A percentile compares a stretch with the other conserved stretches of the same genome.
Conservation (phyloP, 345 rosid species). For the Citrus inodora region DNA sequence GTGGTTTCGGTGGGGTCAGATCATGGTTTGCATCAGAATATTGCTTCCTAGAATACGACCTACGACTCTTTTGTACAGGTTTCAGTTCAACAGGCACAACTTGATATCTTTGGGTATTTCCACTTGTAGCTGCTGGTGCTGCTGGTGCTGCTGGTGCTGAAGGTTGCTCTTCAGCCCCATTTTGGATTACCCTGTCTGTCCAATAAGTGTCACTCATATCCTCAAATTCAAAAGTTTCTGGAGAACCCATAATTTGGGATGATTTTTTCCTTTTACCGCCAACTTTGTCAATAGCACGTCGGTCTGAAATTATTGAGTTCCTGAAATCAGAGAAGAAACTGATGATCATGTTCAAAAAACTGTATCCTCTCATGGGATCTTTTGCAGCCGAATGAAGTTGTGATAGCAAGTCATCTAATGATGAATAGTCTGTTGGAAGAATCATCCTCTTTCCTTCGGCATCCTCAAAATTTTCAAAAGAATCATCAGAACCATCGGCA, state of each 20-base stretch:
- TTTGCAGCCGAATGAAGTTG: slow-evolving; percentile 66
- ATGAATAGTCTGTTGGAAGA: slow-evolving; percentile 42
- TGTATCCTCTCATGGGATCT: slow-evolving; percentile 48
- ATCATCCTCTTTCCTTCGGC: slow-evolving; percentile 24
- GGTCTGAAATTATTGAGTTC: slow-evolving; percentile 49
- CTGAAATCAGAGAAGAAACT: slow-evolving; percentile 81
- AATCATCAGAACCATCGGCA: slow-evolving; percentile 39
- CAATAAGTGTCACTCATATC: slow-evolving; percentile 92
- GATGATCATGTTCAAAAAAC: slow-evolving; percentile 40
- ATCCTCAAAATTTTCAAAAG: slow-evolving; percentile 34
- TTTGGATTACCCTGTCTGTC: slow-evolving; percentile 84
- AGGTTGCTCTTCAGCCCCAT: slow-evolving; percentile 85
- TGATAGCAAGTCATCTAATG: slow-evolving; percentile 58
- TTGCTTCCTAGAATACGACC: slow-evolving; percentile 58
- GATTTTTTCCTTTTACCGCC: slow-evolving; percentile 46
- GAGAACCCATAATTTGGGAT: slow-evolving; percentile 38
- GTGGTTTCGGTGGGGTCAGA: slow-evolving; percentile 39
- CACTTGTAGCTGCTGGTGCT: slow-evolving; percentile 9
- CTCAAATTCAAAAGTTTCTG: slow-evolving; percentile 89
- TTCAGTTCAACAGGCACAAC: slow-evolving; percentile 55
- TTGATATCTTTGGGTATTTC: slow-evolving; percentile 38
- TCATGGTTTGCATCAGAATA: slow-evolving; percentile 46
- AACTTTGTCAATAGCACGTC: slow-evolving; percentile 30
- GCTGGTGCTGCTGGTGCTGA: not conserved
- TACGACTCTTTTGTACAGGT: slow-evolving; percentile 47